Conservation (phyloP, 805 yeast species). For the Kazachstania taianensis region DNA sequence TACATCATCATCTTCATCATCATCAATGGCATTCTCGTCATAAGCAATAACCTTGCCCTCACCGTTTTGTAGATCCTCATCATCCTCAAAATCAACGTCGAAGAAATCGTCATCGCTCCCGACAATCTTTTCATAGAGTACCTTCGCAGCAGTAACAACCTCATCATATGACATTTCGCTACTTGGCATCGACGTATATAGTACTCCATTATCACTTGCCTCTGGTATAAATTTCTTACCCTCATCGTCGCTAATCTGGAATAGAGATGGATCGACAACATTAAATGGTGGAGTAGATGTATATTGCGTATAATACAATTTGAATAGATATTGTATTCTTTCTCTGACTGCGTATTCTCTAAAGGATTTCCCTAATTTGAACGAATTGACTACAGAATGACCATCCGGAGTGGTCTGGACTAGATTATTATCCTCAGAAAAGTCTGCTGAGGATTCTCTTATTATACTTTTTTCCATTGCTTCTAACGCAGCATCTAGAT, state of each 20-base stretch:
- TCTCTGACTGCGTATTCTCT: constrained; percentile 78
- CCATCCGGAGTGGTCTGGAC: constrained; percentile 47
- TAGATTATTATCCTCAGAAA: constrained; percentile 51
- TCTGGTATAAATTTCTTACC: constrained; percentile 23
- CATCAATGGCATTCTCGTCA: constrained; percentile 21
- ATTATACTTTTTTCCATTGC: constrained; percentile 73
- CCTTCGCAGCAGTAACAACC: constrained; percentile 67
- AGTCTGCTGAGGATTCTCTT: constrained; percentile 59
- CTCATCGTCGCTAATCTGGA: constrained; percentile 9
- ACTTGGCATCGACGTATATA: constrained; percentile 60
- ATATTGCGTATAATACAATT: constrained; percentile 50
- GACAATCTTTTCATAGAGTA: constrained; percentile 65
- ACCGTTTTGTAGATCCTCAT: constrained; percentile 41
- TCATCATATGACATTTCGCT: constrained; percentile 90
- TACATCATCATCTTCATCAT: constrained; percentile 23
- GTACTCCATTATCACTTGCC: constrained; percentile 38
- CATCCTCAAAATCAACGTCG: constrained; percentile 94
- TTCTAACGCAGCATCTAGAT: constrained; percentile 68
- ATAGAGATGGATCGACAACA: constrained; percentile 36
- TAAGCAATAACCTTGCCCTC: constrained; percentile 1
- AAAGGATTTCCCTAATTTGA: constrained; percentile 76
- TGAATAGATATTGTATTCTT: constrained; percentile 50
- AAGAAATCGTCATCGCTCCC: constrained; percentile 95
- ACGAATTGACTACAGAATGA: constrained; percentile 62
- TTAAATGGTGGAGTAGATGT: constrained; percentile 49